Percentiles rank a stretch among this genome's conserved stretches.
phyloP scores from a whole-genome alignment of 1,284 basidiomycete species.

The Apiotrichum porosum region DNA sequence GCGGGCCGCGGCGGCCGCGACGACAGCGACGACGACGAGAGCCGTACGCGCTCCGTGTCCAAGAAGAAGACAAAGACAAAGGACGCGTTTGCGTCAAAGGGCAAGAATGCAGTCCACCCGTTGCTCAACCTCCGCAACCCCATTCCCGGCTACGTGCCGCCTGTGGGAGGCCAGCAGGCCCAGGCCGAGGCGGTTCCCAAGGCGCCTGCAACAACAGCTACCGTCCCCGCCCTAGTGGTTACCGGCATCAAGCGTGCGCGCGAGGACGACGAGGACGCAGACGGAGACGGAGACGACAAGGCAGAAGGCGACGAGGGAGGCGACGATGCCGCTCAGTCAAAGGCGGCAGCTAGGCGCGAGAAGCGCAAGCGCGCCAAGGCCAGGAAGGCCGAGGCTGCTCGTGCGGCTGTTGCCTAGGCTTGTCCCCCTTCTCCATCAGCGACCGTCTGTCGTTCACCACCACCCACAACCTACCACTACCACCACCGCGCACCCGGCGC shows the following conservation, averaged over 20 bases:
- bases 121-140: conserved; percentile 11
- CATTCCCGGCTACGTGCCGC: conserved; percentile 10
- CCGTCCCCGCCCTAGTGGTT: background rate
- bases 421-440: conserved; percentile 2
- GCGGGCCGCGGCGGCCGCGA: conserved; percentile 6
- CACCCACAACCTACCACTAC: background rate
- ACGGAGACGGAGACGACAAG: conserved; percentile 1
- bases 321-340: conserved; percentile 5
- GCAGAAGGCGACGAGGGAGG: background rate
- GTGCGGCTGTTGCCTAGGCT: no score
- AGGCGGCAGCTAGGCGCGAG: conserved; percentile 21
- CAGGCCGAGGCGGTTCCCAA: background rate
- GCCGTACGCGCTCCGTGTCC: conserved; percentile 9
- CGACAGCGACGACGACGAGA: conserved; percentile 8
- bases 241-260: conserved; percentile 1
- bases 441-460: no score
- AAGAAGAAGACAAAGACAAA: conserved; percentile 26
- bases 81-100: conserved; percentile 25
- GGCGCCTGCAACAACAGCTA: background rate
- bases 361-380: conserved; percentile 23
- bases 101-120: conserved; percentile 18
- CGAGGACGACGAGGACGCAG: conserved; percentile 2
- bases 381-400: conserved; percentile 6
- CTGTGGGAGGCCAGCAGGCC: background rate
- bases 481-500: no score